A percentile compares a stretch with the other conserved stretches of the same genome.
These are phyloP conservation scores for Rhipidocladum racemiflorum DNA, from an alignment of 176 grass and related monocot genomes.

Conservation along the genomic window DNA sequence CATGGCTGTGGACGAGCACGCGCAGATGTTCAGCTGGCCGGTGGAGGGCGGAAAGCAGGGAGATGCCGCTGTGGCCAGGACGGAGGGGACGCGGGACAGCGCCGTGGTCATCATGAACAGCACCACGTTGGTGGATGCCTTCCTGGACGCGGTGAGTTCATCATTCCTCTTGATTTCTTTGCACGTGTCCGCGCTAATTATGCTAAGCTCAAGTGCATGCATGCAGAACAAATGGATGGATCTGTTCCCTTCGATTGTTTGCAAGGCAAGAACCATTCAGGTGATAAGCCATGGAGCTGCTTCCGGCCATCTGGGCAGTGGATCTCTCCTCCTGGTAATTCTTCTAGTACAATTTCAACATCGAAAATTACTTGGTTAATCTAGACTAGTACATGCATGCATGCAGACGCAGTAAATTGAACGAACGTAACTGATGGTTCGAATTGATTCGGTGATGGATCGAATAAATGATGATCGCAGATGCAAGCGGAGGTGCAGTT, in stretches of 20 bases:
- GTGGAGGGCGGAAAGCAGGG: conserved; percentile 48
- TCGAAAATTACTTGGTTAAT: background rate
- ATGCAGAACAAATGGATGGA: conserved; percentile 94
- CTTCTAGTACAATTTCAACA: background rate
- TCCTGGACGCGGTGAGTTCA: conserved; percentile 66
- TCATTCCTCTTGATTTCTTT: background rate
- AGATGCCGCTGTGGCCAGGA: conserved; percentile 19
- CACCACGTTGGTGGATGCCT: conserved; percentile 87
- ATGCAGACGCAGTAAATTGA: background rate
- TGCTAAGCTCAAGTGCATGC: background rate
- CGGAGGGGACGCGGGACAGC: conserved; percentile 68
- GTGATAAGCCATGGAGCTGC: conserved; percentile 57
- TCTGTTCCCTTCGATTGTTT: conserved; percentile 89
- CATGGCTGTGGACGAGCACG: conserved; percentile 57
- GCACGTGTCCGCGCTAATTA: background rate
- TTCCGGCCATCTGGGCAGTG: conserved; percentile 64
- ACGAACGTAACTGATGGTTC: background rate
- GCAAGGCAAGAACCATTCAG: conserved; percentile 72
- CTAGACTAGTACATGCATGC: background rate
- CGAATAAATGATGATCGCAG: conserved; percentile 30
- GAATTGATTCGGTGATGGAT: background rate
- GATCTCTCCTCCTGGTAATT: conserved; percentile 75
- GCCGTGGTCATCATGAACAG: conserved; percentile 94
- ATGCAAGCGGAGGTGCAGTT: conserved; percentile 95
- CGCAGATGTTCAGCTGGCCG: conserved; percentile 63